Base-by-base conservation (phyloP, 306 rosid species). In the Lupinus albus region DNA sequence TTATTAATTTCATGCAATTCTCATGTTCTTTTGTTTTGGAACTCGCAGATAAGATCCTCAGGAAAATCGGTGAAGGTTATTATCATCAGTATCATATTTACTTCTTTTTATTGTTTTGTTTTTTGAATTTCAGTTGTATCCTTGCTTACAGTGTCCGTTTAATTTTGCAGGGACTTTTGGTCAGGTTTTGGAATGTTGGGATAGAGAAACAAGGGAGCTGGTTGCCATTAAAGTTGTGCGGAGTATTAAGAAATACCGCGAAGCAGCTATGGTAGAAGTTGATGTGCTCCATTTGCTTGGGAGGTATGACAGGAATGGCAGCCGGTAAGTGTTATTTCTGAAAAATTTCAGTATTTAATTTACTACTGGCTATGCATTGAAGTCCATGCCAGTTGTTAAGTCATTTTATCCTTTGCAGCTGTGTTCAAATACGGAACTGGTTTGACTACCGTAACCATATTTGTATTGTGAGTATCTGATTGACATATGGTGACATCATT, bases 381-480 rank as follows among this genome's bases (percentile, higher is more conserved):
- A 64, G 46, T 36, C 64, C 56, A 41, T 78, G 47, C 72, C 80
- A 36, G 47, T 67, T 77, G 80, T 83, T 85, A 80, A 88, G 81
- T 72, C 73, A 71, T 78, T 85, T 79, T 76, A 81, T 88, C 81
- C 88, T 79, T 88, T 88, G 91, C 95, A 88, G 95, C 80, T 88
- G 95, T 88, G 95, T 88, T 77, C 91, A 85, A 88, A 76, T 88
- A 79, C 85, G 84, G 85, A 83, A 85, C 94, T 87, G 94, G 90
- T 87, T 87, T 84, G 92, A 87, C 92, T 87, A 78, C 84, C 93
- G 89, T 73, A 87, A 87, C 86, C 93, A 87, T 87, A 87, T 87
- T 66, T 87, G 95, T 88, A 85, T 88, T 83, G 95, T 88, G 83
- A 88, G 95, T 88, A 81, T 77, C 65, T 62, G 46, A 63, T 78